These are phyloP conservation scores for Neurospora intermedia DNA, from an alignment of 495 filamentous ascomycete genomes.

Conservation along the genomic window DNA sequence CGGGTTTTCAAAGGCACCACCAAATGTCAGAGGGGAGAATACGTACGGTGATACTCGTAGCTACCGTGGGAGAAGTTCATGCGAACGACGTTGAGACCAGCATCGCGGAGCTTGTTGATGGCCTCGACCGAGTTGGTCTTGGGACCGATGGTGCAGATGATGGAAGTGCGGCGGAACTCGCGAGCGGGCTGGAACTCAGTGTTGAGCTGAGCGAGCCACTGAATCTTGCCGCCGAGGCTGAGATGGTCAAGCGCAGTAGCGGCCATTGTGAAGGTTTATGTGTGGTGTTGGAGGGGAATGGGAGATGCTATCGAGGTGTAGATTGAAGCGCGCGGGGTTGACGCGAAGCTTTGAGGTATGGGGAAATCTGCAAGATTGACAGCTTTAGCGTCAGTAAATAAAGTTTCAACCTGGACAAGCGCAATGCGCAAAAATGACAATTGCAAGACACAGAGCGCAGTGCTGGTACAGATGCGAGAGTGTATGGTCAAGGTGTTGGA, in stretches of 20 bases:
- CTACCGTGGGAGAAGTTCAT: conserved; percentile 98
- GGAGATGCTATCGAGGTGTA: neutral
- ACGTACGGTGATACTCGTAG: conserved; percentile 51
- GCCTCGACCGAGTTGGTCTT: conserved; percentile 98
- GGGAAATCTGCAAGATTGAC: neutral
- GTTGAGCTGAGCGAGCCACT: conserved; percentile 74
- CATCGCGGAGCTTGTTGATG: conserved; percentile 82
- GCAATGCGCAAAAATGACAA: neutral
- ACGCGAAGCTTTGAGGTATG: neutral
- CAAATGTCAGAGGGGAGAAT: neutral
- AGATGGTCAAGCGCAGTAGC: conserved; percentile 68
- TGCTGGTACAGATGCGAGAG: neutral
- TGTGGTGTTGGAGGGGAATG: neutral
- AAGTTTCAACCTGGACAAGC: neutral
- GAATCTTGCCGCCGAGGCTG: conserved; percentile 66
- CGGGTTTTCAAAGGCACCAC: neutral
- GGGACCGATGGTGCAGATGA: conserved; percentile 97
- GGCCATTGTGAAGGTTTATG: conserved; percentile 37
- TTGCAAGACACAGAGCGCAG: neutral
- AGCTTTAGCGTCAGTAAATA: neutral
- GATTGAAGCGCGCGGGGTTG: conserved; percentile 8
- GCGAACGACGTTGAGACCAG: conserved; percentile 92
- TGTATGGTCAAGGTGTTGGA: neutral
- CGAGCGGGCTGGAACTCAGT: conserved; percentile 70
- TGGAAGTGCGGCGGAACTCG: conserved; percentile 91